Conservation (phyloP, 352 stramenopile genomes). For the Lagenidium giganteum region DNA sequence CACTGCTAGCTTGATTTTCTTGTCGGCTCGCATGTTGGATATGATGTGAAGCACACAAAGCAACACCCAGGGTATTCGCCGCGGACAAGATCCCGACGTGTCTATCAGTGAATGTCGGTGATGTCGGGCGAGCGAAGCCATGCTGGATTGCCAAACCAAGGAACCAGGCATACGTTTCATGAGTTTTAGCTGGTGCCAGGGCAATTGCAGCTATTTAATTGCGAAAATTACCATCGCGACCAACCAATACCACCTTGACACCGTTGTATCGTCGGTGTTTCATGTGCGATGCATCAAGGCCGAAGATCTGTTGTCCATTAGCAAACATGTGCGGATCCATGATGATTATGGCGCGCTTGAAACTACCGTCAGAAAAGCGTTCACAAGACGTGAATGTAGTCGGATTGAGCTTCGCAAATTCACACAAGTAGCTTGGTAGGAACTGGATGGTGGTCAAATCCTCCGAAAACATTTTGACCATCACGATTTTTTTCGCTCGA, state of each 20-base stretch:
- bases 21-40: conserved; percentile 18
- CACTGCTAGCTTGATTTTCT: conserved; percentile 2
- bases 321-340: conserved; percentile 6
- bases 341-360: conserved; percentile 6
- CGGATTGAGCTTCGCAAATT: too few relatives aligned
- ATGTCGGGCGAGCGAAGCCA: conserved; percentile 5
- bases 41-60: conserved; percentile 15
- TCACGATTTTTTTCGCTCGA: too few relatives aligned
- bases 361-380: too few relatives aligned
- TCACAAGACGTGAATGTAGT: too few relatives aligned
- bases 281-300: conserved; percentile 11
- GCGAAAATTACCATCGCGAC: conserved; percentile 6
- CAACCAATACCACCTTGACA: conserved; percentile 8
- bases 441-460: too few relatives aligned
- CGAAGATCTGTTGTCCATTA: conserved; percentile 1
- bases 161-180: conserved; percentile 6
- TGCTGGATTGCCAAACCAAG: conserved; percentile 2
- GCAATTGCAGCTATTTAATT: conserved; percentile 8
- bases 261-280: conserved; percentile 15
- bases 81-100: conserved; percentile 8
- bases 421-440: too few relatives aligned
- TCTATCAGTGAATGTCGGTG: conserved; percentile 16
- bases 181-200: neutral
- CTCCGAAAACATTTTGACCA: too few relatives aligned
- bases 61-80: conserved; percentile 6